A percentile compares a stretch with the other conserved stretches of the same genome.
These are phyloP conservation scores for Cicer bijugum DNA, from an alignment of 306 rosid genomes.

Conservation along the genomic window DNA sequence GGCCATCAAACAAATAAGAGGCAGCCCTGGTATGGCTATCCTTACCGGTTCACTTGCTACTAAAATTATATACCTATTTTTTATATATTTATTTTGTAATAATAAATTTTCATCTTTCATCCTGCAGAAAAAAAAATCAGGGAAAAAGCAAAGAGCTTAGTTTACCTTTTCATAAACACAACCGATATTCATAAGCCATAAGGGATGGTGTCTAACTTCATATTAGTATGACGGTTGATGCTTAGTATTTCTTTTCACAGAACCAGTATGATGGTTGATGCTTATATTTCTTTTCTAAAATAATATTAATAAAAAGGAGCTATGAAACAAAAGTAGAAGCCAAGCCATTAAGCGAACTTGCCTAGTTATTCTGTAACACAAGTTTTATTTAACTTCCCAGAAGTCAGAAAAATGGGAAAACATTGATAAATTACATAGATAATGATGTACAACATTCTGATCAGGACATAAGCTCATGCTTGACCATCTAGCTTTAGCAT, in stretches of 20 bases:
- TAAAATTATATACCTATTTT: too few relatives aligned
- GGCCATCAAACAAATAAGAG: too few relatives aligned
- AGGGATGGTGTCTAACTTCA: neutral
- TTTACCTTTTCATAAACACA: neutral
- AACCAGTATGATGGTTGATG: too few relatives aligned
- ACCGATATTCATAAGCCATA: neutral
- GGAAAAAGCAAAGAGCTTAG: neutral
- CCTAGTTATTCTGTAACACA: conserved; percentile 8
- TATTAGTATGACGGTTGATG: neutral
- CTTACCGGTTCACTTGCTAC: too few relatives aligned
- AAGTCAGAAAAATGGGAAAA: conserved; percentile 28
- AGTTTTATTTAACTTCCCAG: conserved; percentile 32
- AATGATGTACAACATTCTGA: conserved; percentile 46
- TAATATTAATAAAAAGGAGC: too few relatives aligned
- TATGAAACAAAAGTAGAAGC: too few relatives aligned
- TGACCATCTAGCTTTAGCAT: conserved; percentile 21
- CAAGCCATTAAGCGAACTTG: too few relatives aligned
- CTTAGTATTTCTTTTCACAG: neutral
- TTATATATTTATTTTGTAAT: too few relatives aligned
- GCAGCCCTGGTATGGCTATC: too few relatives aligned
- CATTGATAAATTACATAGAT: conserved; percentile 21
- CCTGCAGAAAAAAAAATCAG: neutral
- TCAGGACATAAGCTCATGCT: conserved; percentile 25
- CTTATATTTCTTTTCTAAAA: too few relatives aligned
- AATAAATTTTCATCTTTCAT: neutral